phyloP scores from a whole-genome alignment of 2,329 filamentous ascomycete genomes.

The Colletotrichum simmondsii region DNA sequence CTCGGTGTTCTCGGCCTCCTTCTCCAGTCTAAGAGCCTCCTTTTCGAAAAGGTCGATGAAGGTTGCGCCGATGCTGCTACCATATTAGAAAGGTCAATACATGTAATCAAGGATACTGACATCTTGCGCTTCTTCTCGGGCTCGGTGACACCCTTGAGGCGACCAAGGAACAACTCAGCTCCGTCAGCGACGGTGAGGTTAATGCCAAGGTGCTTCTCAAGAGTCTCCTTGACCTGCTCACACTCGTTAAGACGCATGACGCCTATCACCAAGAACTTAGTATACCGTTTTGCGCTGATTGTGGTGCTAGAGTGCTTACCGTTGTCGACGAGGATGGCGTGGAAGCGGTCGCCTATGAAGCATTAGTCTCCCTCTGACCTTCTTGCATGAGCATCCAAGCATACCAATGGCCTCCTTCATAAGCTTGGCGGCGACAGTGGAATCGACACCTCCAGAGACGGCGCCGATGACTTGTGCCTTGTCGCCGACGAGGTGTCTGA shows the following conservation, averaged over 20 bases:
- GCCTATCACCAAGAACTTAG: conserved; percentile 36
- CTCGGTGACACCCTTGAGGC: conserved; percentile 78
- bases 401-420: conserved; percentile 83
- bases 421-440: conserved; percentile 84
- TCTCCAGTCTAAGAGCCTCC: conserved; percentile 77
- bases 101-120: conserved; percentile 48
- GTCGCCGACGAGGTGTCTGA: conserved; percentile 83
- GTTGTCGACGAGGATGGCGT: conserved; percentile 87
- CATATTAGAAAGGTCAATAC: conserved; percentile 1
- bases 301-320: conserved; percentile 51
- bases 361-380: neutral
- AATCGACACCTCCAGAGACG: conserved; percentile 82
- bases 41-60: conserved; percentile 52
- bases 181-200: conserved; percentile 91
- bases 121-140: conserved; percentile 93
- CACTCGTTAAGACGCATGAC: conserved; percentile 89
- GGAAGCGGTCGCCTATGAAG: conserved; percentile 73
- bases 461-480: conserved; percentile 80
- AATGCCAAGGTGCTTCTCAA: conserved; percentile 84
- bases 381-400: neutral
- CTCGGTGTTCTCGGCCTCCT: conserved; percentile 72
- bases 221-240: conserved; percentile 80
- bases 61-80: conserved; percentile 1
- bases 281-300: too few species aligned
- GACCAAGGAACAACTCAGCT: conserved; percentile 78